These are phyloP conservation scores for Neodidymelliopsis sp. DNA, from an alignment of 2,329 filamentous ascomycete species.

Conservation along the genomic window DNA sequence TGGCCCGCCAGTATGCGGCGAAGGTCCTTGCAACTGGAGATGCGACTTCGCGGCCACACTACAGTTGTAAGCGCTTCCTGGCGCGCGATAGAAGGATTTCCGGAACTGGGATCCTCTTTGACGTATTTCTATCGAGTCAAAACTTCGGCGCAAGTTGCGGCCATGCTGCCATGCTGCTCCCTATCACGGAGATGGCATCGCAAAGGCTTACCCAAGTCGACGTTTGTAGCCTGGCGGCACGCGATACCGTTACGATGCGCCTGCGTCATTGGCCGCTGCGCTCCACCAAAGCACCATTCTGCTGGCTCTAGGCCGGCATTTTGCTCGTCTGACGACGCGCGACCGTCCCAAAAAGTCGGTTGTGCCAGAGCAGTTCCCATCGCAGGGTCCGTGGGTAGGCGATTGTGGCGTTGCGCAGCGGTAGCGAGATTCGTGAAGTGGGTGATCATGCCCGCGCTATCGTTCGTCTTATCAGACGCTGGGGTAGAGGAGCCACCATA, in stretches of 20 bases:
- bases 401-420: slow-evolving; percentile 6
- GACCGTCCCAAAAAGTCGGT: neutral
- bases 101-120: slow-evolving; percentile 19
- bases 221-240: slow-evolving; percentile 18
- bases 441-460: slow-evolving; percentile 24
- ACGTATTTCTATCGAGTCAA: slow-evolving; percentile 46
- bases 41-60: slow-evolving; percentile 19
- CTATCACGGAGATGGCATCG: slow-evolving; percentile 24
- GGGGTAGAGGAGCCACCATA: slow-evolving; percentile 26
- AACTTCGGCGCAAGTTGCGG: slow-evolving; percentile 1
- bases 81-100: slow-evolving; percentile 34
- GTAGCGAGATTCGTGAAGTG: slow-evolving; percentile 3
- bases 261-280: slow-evolving; percentile 24
- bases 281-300: slow-evolving; percentile 11
- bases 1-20: slow-evolving; percentile 18
- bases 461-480: slow-evolving; percentile 33
- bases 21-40: slow-evolving; percentile 18
- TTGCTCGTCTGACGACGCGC: slow-evolving; percentile 10
- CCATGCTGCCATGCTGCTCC: slow-evolving; percentile 5
- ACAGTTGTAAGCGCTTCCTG: slow-evolving; percentile 8
- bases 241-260: slow-evolving; percentile 20
- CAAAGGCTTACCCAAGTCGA: slow-evolving; percentile 10
- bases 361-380: slow-evolving; percentile 3
- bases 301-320: slow-evolving; percentile 7
- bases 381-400: slow-evolving; percentile 2